Conservation (phyloP, 345 rosid species). For the Brassica rapa region DNA sequence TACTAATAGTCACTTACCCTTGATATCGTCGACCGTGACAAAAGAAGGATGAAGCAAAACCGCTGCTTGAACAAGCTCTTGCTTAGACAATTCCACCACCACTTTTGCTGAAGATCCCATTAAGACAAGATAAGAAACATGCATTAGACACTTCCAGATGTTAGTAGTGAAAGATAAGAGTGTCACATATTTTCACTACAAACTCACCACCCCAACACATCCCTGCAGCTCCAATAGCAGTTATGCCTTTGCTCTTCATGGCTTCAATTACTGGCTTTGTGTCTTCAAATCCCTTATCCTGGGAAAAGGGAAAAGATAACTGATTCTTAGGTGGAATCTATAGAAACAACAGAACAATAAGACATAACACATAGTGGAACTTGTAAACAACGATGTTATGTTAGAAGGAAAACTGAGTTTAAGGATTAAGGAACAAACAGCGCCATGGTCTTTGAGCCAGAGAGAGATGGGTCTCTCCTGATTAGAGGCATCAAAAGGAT, state of each 20-base stretch:
- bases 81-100: slow-evolving; percentile 62
- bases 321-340: slow-evolving; percentile 2
- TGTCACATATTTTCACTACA: neutral
- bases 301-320: too few species aligned
- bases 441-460: slow-evolving; percentile 66
- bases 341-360: slow-evolving; percentile 14
- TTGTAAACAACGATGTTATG: neutral
- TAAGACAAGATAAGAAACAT: neutral
- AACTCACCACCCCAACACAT: slow-evolving; percentile 72
- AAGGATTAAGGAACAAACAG: too few species aligned
- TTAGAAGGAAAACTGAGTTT: too few species aligned
- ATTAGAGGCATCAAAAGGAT: slow-evolving; percentile 47
- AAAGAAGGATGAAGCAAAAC: slow-evolving; percentile 71
- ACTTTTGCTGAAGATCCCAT: slow-evolving; percentile 61
- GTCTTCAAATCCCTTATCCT: slow-evolving; percentile 82
- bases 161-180: slow-evolving; percentile 5
- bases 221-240: slow-evolving; percentile 66
- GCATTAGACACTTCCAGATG: slow-evolving; percentile 2
- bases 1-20: slow-evolving; percentile 46
- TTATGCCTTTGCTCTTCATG: slow-evolving; percentile 58
- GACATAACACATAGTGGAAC: slow-evolving; percentile 1
- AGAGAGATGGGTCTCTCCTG: slow-evolving; percentile 42
- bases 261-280: slow-evolving; percentile 68
- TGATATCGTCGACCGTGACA: slow-evolving; percentile 66
- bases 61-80: slow-evolving; percentile 64